Conservation (phyloP, 306 rosid genomes). For the Chamaecrista fasciculata region DNA sequence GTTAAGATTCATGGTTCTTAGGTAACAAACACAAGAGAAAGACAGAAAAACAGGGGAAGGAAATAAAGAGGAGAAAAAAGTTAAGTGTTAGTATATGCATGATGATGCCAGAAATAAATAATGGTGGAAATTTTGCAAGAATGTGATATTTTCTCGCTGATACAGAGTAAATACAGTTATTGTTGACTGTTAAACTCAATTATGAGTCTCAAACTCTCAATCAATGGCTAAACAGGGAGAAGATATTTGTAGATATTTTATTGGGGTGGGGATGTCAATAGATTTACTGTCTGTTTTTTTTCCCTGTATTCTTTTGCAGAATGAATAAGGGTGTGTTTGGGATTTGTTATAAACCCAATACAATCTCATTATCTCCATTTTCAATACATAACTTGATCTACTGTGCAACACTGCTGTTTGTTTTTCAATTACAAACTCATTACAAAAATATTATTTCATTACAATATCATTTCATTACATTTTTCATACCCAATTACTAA, state of each 20-base stretch:
- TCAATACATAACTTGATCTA: no score
- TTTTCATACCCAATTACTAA: no score
- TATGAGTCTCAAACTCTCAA: neutral
- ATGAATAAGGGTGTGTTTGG: no score
- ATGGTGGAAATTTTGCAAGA: neutral
- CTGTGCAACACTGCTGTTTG: no score
- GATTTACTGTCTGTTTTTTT: neutral
- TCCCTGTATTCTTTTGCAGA: no score
- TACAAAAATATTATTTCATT: no score
- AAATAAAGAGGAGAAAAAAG: neutral
- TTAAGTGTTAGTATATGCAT: conserved; percentile 26
- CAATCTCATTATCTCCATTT: no score
- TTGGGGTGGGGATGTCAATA: neutral
- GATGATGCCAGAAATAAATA: conserved; percentile 1
- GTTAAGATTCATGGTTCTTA: neutral
- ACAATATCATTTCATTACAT: no score
- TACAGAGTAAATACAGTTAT: no score
- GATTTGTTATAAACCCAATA: no score
- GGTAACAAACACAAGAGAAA: neutral
- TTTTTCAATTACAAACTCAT: no score
- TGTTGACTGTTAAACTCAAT: neutral
- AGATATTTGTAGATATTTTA: conserved; percentile 22
- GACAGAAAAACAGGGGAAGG: neutral
- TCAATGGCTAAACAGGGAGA: neutral
- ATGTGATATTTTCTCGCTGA: neutral